Percentiles rank a stretch among this genome's conserved stretches.
Conservation (phyloP, 2,329 filamentous ascomycete species). For the Aspergillus sclerotialis region DNA sequence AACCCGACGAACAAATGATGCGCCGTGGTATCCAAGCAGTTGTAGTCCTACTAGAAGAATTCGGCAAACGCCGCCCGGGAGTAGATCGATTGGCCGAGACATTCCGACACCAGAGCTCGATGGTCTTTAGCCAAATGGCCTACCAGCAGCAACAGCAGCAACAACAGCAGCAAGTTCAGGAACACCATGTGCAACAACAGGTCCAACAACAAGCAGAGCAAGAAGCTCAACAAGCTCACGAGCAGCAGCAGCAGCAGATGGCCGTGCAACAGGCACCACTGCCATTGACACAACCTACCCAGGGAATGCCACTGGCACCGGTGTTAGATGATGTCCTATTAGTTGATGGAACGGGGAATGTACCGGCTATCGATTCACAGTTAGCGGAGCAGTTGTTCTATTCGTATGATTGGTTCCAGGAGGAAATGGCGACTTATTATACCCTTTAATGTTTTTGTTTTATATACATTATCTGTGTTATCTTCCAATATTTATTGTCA, state of each 20-base stretch:
- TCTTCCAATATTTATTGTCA: no score
- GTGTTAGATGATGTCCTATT: conserved; percentile 29
- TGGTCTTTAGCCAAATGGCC: conserved; percentile 30
- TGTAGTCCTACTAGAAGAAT: conserved; percentile 30
- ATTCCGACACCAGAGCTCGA: conserved; percentile 32
- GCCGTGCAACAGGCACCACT: conserved; percentile 1
- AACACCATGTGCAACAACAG: conserved; percentile 12
- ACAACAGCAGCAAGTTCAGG: conserved; percentile 10
- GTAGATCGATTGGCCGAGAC: conserved; percentile 31
- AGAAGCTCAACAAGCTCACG: conserved; percentile 11
- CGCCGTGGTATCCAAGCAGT: conserved; percentile 30
- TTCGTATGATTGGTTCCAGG: conserved; percentile 34
- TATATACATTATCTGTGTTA: no score
- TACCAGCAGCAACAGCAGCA: conserved; percentile 26
- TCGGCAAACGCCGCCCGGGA: conserved; percentile 30
- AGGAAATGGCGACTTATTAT: conserved; percentile 34
- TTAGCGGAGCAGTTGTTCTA: conserved; percentile 31
- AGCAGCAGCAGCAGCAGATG: conserved; percentile 5
- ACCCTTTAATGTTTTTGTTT: conserved; percentile 21
- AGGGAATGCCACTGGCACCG: conserved; percentile 22
- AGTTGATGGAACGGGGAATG: conserved; percentile 21
- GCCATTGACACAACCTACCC: conserved; percentile 2
- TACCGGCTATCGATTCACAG: conserved; percentile 28
- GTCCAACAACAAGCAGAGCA: conserved; percentile 9
- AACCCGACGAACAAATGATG: conserved; percentile 30